phyloP scores from a whole-genome alignment of 805 yeast species.

The Metschnikowia colocasiae region DNA sequence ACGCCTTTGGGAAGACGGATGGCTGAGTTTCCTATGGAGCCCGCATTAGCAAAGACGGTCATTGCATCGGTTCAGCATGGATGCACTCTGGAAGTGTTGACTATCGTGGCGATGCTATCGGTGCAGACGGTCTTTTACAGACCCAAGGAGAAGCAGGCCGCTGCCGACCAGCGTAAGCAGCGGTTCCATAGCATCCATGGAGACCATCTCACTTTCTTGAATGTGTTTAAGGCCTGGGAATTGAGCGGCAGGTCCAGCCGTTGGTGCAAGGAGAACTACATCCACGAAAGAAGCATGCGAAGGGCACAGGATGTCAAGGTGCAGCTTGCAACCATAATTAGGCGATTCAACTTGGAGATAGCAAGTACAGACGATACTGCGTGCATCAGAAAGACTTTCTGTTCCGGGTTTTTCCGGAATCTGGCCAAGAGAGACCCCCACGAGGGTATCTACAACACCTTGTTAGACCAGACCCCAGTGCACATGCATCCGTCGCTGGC shows the following conservation, averaged over 20 bases:
- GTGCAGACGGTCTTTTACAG: constrained; percentile 79
- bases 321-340: constrained; percentile 62
- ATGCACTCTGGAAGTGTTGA: constrained; percentile 77
- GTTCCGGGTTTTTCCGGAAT: constrained; percentile 67
- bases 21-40: constrained; percentile 96
- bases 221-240: constrained; percentile 78
- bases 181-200: constrained; percentile 73
- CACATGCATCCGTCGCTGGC: constrained; percentile 85
- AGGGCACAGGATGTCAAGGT: constrained; percentile 77
- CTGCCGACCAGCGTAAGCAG: constrained; percentile 74
- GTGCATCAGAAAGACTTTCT: constrained; percentile 54
- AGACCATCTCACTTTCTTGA: constrained; percentile 79
- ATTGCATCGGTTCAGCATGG: constrained; percentile 64
- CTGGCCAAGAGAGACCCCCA: constrained; percentile 59
- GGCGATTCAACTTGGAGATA: constrained; percentile 42
- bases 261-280: constrained; percentile 79
- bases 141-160: constrained; percentile 70
- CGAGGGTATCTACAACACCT: constrained; percentile 53
- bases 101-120: constrained; percentile 86
- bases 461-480: constrained; percentile 69
- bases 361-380: constrained; percentile 55
- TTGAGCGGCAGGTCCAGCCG: constrained; percentile 47
- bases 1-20: constrained; percentile 76
- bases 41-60: constrained; percentile 77
- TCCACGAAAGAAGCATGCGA: constrained; percentile 73